A percentile compares a stretch with the other conserved stretches of the same genome.
These are phyloP conservation scores for Solanum paucissectum DNA, from an alignment of 257 asterid species.

Conservation along the genomic window DNA sequence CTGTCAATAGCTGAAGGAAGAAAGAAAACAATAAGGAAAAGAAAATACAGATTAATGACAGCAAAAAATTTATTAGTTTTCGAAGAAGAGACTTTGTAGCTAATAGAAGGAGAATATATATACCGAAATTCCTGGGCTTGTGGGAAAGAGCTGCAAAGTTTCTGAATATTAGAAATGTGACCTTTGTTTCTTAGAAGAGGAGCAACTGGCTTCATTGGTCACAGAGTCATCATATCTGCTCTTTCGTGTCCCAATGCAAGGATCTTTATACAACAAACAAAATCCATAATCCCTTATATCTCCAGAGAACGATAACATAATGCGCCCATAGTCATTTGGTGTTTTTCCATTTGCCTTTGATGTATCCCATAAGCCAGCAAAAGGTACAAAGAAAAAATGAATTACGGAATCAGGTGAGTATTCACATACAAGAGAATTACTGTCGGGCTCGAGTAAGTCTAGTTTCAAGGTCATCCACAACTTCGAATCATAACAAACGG, in stretches of 20 bases:
- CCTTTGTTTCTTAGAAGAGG: not conserved
- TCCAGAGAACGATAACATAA: not conserved
- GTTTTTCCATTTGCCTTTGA: not conserved
- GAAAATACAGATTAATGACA: too few relatives aligned
- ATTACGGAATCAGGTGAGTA: not conserved
- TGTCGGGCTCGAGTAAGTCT: not conserved
- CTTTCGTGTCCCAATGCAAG: not conserved
- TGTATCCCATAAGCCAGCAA: not conserved
- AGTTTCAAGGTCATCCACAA: not conserved
- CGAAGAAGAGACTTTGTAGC: too few relatives aligned
- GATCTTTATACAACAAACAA: not conserved
- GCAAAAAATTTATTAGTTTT: fast-evolving
- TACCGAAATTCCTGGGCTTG: too few relatives aligned
- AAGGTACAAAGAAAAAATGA: not conserved
- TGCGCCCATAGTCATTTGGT: not conserved
- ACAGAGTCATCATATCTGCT: not conserved
- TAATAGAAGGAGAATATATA: too few relatives aligned
- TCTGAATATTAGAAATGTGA: not conserved
- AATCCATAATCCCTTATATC: not conserved
- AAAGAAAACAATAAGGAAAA: too few relatives aligned
- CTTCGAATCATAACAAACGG: not conserved
- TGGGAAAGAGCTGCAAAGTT: not conserved
- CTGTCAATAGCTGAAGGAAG: too few relatives aligned
- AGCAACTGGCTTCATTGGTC: not conserved
- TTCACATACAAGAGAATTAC: not conserved